phyloP scores from a whole-genome alignment of 345 rosid genomes.

The Geranium rotundifolium region DNA sequence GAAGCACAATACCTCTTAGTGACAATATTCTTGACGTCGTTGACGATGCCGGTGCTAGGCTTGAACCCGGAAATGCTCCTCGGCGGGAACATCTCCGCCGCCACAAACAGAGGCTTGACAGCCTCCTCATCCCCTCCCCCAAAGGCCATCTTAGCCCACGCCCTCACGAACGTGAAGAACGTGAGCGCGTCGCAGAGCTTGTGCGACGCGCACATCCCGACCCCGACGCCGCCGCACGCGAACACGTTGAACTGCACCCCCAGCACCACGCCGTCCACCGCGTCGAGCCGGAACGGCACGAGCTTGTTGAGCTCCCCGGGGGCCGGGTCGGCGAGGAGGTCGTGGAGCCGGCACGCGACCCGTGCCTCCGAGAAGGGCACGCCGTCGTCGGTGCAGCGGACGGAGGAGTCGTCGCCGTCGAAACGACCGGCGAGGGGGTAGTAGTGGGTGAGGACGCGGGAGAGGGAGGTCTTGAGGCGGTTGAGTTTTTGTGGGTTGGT shows the following conservation, averaged over 20 bases:
- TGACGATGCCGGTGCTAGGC: conserved; percentile 4
- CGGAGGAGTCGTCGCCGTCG: conserved; percentile 10
- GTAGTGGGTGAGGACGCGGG: conserved; percentile 28
- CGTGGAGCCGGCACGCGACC: conserved; percentile 15
- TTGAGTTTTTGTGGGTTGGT: conserved; percentile 3
- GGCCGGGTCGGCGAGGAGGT: conserved; percentile 17
- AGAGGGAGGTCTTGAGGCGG: conserved; percentile 28
- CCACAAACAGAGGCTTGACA: conserved; percentile 9
- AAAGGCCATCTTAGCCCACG: conserved; percentile 16
- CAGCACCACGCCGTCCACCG: not conserved
- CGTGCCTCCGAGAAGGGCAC: conserved; percentile 22
- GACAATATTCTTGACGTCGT: conserved; percentile 9
- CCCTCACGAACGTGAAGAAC: conserved; percentile 12
- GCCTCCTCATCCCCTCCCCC: conserved; percentile 13
- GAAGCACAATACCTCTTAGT: conserved; percentile 25
- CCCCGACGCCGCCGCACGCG: conserved; percentile 20
- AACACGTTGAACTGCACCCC: conserved; percentile 29
- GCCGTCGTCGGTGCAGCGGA: conserved; percentile 40
- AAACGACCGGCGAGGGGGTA: conserved; percentile 45
- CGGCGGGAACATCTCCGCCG: conserved; percentile 24
- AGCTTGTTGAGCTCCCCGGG: conserved; percentile 8
- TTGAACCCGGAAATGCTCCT: conserved; percentile 5
- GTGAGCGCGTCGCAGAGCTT: conserved; percentile 21
- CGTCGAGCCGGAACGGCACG: conserved; percentile 14
- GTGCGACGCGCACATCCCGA: conserved; percentile 24